Percentiles rank a stretch among this genome's conserved stretches.
These are phyloP conservation scores for Fusarium buharicum DNA, from an alignment of 2,329 filamentous ascomycete species.

Conservation along the genomic window DNA sequence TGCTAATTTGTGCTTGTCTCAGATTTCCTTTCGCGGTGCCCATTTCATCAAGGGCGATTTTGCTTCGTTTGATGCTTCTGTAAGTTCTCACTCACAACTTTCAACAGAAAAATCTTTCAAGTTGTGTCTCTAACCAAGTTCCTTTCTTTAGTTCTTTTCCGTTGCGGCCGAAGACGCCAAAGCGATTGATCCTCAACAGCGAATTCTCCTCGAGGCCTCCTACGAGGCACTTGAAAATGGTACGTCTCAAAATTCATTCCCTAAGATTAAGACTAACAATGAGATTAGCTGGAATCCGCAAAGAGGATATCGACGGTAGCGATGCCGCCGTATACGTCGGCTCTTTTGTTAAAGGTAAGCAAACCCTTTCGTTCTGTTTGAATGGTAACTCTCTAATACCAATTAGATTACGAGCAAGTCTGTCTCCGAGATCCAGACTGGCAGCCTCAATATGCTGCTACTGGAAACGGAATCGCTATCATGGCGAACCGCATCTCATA, in stretches of 20 bases:
- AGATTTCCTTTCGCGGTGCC: conserved; percentile 61
- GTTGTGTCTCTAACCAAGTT: conserved; percentile 4
- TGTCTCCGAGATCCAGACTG: conserved; percentile 62
- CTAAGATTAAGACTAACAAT: neutral
- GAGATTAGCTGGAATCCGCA: conserved; percentile 55
- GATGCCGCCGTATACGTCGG: conserved; percentile 62
- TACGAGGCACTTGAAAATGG: conserved; percentile 64
- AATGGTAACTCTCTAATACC: conserved; percentile 6
- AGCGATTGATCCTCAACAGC: conserved; percentile 64
- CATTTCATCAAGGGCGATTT: conserved; percentile 63
- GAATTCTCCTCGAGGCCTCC: conserved; percentile 61
- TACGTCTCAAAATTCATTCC: conserved; percentile 21
- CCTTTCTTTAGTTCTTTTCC: conserved; percentile 59
- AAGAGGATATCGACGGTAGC: conserved; percentile 56
- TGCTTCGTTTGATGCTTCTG: conserved; percentile 60
- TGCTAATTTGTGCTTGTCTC: conserved; percentile 10
- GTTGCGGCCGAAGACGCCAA: conserved; percentile 61
- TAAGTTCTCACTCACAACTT: conserved; percentile 45
- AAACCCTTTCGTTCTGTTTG: neutral
- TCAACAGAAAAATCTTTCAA: neutral
- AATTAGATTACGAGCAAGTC: conserved; percentile 61
- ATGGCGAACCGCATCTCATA: conserved; percentile 67
- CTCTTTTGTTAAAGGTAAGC: conserved; percentile 60
- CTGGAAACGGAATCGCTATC: conserved; percentile 63
- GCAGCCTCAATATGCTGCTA: conserved; percentile 63